Percentiles rank a stretch among this genome's conserved stretches.
Conservation (phyloP, 495 filamentous ascomycete genomes). For the Aspergillus biplanus region DNA sequence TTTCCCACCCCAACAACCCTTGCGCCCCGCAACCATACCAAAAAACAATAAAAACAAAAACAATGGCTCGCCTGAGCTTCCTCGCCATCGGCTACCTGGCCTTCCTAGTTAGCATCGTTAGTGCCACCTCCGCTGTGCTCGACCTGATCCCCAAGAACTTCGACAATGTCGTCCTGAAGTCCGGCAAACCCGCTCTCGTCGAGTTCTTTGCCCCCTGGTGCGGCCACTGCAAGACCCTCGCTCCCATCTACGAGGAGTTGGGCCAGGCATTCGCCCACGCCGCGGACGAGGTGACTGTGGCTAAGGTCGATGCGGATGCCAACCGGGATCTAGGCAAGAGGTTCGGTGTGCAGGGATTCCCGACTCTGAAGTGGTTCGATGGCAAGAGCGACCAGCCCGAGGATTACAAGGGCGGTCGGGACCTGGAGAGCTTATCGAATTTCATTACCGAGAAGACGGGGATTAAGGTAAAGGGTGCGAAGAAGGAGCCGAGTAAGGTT, state of each 20-base stretch:
- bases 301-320: conserved; percentile 93
- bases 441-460: conserved; percentile 93
- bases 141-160: conserved; percentile 91
- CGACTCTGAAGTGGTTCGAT: conserved; percentile 97
- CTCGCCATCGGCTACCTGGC: conserved; percentile 48
- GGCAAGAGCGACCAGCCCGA: conserved; percentile 87
- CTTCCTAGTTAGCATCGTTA: conserved; percentile 45
- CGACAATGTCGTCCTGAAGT: conserved; percentile 83
- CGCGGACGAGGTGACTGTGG: conserved; percentile 84
- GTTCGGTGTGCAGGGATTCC: conserved; percentile 92
- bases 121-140: conserved; percentile 61
- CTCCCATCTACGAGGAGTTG: conserved; percentile 94
- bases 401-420: conserved; percentile 85
- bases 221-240: conserved; percentile 97
- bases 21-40: background rate
- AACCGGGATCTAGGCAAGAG: conserved; percentile 80
- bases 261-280: conserved; percentile 70
- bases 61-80: conserved; percentile 53
- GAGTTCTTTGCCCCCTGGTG: conserved; percentile 99
- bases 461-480: conserved; percentile 70
- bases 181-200: conserved; percentile 93
- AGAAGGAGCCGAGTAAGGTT: conserved; percentile 72
- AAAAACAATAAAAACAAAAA: conserved; percentile 12
- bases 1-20: background rate
- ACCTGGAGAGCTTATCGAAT: conserved; percentile 78